These are phyloP conservation scores for Berberis thunbergii DNA, from an alignment of 164 flowering plant genomes.

Conservation along the genomic window DNA sequence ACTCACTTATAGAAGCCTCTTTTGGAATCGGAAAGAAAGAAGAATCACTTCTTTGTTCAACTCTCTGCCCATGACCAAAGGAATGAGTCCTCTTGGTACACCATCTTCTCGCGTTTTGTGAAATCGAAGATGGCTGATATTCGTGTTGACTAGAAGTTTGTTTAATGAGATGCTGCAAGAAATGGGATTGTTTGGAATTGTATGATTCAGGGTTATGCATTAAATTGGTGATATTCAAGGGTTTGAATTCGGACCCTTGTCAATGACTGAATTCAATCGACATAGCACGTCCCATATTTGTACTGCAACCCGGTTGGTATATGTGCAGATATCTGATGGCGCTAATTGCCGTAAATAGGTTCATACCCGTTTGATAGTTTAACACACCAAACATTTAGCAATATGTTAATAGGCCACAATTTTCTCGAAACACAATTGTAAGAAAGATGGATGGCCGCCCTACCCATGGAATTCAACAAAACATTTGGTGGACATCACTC, in stretches of 20 bases:
- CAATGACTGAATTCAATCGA: constrained; percentile 15
- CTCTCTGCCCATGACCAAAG: constrained; percentile 39
- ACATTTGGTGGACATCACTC: no score
- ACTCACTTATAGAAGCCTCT: constrained; percentile 58
- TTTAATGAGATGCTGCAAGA: constrained; percentile 58
- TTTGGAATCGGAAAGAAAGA: constrained; percentile 28
- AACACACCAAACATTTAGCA: background rate
- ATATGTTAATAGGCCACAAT: no score
- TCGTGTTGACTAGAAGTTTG: constrained; percentile 27
- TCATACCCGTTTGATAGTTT: constrained; percentile 39
- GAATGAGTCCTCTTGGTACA: constrained; percentile 61
- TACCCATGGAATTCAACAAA: no score
- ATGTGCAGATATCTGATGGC: constrained; percentile 30
- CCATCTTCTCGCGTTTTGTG: constrained; percentile 37
- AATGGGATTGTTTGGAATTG: constrained; percentile 56
- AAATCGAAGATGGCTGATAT: constrained; percentile 31
- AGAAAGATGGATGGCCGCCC: no score
- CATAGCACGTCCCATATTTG: constrained; percentile 11
- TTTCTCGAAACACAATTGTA: no score
- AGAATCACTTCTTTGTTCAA: constrained; percentile 33
- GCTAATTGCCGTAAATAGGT: constrained; percentile 55
- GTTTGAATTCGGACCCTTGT: constrained; percentile 18
- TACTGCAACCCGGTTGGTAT: constrained; percentile 53
- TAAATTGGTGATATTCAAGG: constrained; percentile 47
- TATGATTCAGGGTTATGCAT: constrained; percentile 50